Evolutionary conservation across 2,329 filamentous ascomycete species (phyloP), one percentile per base, ranked within the genome.

Genomic region (Penicillium oxalicum): DNA sequence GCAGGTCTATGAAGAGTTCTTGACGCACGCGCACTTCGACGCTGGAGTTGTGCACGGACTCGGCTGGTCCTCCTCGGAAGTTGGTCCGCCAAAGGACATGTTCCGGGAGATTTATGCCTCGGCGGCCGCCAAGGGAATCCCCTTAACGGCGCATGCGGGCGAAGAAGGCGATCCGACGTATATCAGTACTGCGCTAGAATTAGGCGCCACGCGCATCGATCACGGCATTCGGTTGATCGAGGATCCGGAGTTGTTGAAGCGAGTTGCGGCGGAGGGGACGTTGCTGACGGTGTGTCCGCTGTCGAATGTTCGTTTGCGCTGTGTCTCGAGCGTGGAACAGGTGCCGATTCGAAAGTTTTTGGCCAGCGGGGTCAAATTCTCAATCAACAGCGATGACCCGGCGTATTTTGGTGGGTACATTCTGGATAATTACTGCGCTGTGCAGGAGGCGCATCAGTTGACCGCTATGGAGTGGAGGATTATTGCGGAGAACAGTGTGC

Each of bases 371-470:
- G 80, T 88, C 35, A 75, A 71, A 52, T 88, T 88, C 66, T 85
- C 80, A 48, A 80, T 89, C 64, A 88, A 88, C 67, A 85, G 81
- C 56, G 85, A 88, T 61, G 84, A 88, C 61, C 84, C 84, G 50
- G 84, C 83, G 9, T 88, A 88, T 62, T 90, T 91, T 70, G 84
- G 85, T 3, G 83, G 81, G 0, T 89, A 88, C 65, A 80, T 90
- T 45, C 70, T 86, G 44, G 84, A 87, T 58, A 89, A 89, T 57
- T 90, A 86, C 68, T 84, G 81, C 58, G 83, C 83, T 1, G 83
- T 91, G 28, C 86, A 91, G 65, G 82, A 88, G 37, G 81, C 83
- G 0, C 88, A 88, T 64, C 63, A 70, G 4, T 66, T 91, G 55
- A 76, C 66, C 24, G 68, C 82, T 4, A 66, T 70, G n/a, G 85